These are phyloP conservation scores for Xylaria sp. DNA, from an alignment of 2,329 filamentous ascomycete species.

Conservation along the genomic window DNA sequence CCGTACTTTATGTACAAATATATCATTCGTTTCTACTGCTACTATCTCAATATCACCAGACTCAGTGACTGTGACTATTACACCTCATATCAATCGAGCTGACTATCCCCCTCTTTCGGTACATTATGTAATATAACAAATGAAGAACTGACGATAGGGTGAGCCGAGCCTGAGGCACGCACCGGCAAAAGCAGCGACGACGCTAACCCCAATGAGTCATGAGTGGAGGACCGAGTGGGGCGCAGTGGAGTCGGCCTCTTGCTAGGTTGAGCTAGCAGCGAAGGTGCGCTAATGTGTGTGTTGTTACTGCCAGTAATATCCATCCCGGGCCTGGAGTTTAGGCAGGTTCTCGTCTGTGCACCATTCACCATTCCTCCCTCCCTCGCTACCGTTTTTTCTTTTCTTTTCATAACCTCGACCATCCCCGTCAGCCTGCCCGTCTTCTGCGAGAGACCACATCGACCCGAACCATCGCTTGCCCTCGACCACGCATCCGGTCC, in stretches of 20 bases:
- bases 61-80: background rate
- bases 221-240: background rate
- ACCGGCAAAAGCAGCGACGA: background rate
- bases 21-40: too few species aligned
- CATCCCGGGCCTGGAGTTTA: background rate
- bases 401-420: slow-evolving; percentile 16
- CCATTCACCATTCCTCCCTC: background rate
- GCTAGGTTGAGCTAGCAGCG: background rate
- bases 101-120: background rate
- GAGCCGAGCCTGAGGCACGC: background rate
- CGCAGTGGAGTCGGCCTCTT: background rate
- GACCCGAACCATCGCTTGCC: slow-evolving; percentile 12
- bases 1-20: too few species aligned
- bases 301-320: background rate
- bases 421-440: slow-evolving; percentile 15
- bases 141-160: background rate
- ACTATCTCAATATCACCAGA: background rate
- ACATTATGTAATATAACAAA: background rate
- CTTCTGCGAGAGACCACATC: slow-evolving; percentile 18
- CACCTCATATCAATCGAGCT: background rate
- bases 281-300: background rate
- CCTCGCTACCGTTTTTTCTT: slow-evolving; percentile 13
- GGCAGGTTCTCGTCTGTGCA: background rate
- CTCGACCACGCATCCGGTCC: background rate
- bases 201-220: background rate